Base-by-base conservation (phyloP, 2,329 filamentous ascomycete species). In the Cyanodermella asteris region DNA sequence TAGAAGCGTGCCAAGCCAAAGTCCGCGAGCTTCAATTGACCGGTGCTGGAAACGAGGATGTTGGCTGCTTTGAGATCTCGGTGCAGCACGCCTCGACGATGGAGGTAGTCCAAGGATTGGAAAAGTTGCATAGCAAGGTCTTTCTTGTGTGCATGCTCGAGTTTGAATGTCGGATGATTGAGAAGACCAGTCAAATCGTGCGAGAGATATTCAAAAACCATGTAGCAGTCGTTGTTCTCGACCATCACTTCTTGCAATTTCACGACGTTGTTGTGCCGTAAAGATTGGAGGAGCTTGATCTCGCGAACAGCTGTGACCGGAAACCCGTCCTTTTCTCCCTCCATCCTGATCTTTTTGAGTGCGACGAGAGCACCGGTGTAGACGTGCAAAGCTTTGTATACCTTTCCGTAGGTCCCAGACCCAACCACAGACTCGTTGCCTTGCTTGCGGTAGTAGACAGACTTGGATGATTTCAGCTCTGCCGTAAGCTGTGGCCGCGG, bases 61-160 rank as follows among this genome's bases (percentile, higher is more conserved):
- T 97, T 97, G 29, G 87, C 87, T 2, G 87, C 87, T 50, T 97
- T 97, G 53, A 97, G 94, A 41, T 97, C 87, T 31, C 87, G 75
- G 48, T 97, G 87, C 4, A 97, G 57, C 8, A 97, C 84, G n/a
- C 87, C 81, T 18, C 81, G 65, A 23, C 73, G 72, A 45, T 97
- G 87, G 2, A 97, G 65, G 42, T 94, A 97, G 42, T 91, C 78
- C 4, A 97, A 60, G 0, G 81, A 84, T 43, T 91, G 74, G 38
- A 97, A 94, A 34, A 97, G 64, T 41, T 97, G 87, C 43, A 72
- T 76, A 1, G 81, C 80, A 17, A 97, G 61, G 43, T 97, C 71
- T 49, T 97, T 97, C 50, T 81, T 90, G 46, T 94, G 82, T 0
- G 73, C 68, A 4, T 69, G 55, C 18, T 87, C 75, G 9, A 97